Evolutionary conservation across 257 asterid species (phyloP).

Genomic region (Voacanga thouarsii): DNA sequence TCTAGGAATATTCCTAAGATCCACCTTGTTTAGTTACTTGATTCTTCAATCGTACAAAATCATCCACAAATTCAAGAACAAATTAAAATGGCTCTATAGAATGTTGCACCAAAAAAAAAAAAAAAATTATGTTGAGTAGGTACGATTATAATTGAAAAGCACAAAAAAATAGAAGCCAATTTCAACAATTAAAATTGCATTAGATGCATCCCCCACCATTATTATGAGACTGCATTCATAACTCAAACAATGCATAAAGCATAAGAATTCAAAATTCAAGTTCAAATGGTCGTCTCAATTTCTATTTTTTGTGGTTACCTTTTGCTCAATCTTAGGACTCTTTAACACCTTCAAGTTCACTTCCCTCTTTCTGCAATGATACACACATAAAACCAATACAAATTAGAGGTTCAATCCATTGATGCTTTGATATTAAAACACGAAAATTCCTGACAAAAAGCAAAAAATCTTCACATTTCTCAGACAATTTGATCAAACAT

Average conservation of each 20-base stretch:
- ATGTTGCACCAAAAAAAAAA: no score
- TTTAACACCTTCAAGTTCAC: conserved; percentile 94
- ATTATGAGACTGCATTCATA: no score
- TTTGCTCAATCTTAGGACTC: conserved; percentile 95
- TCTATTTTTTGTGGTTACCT: conserved; percentile 36
- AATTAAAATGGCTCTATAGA: not conserved
- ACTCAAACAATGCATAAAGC: not conserved
- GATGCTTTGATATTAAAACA: conserved; percentile 4
- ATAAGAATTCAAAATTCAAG: not conserved
- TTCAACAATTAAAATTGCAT: not conserved
- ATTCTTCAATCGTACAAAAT: not conserved
- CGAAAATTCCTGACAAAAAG: conserved; percentile 11
- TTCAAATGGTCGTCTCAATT: not conserved
- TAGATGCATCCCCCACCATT: not conserved
- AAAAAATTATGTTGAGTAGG: not conserved
- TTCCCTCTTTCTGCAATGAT: conserved; percentile 80
- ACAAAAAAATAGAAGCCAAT: not conserved
- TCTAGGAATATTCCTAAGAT: not conserved
- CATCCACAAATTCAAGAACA: not conserved
- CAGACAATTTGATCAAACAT: conserved; percentile 95
- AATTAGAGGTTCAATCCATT: not conserved
- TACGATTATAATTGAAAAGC: not conserved
- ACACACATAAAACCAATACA: not conserved
- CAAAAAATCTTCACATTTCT: conserved; percentile 58
- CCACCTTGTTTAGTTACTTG: not conserved